Base-by-base conservation (phyloP, 2,329 filamentous ascomycete species). In the Penicillium sp. region DNA sequence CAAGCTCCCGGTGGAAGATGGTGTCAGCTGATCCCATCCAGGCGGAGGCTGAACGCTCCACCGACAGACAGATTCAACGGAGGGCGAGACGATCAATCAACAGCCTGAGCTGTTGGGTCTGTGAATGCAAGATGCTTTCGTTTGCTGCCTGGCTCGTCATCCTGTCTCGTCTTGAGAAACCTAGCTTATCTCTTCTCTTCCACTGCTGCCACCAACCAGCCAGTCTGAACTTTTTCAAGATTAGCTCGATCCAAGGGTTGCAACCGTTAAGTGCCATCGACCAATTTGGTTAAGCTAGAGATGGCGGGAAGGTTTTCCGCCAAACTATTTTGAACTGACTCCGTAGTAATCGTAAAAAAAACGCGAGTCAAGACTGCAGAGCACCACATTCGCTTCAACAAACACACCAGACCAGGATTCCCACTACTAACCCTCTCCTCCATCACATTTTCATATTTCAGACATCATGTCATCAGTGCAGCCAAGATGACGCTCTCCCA, bases 191-290 rank as follows among this genome's bases (percentile, higher is more conserved):
- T 5, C 19, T n/a, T 41, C 31, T 38, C 31, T 38, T 38, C 31
- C 31, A 38, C 9, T 35, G 35, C 35, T 41, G 3, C 35, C 35
- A 41, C 35, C 35, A 41, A 41, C 9, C 35, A 38, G 23, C 15
- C 29, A 21, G n/a, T 19, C 30, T 21, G 30, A 23, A 41, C 31
- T 29, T 31, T 41, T 15, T 9, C 35, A 41, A 9, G 35, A 15
- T 41, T 41, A 41, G 35, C 35, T 41, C 35, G 35, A 41, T 41
- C 15, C 30, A 47, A 17, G 21, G 21, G 21, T 23, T 44, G 26
- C 56, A 61, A 52, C 64, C 64, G 64, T 66, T 66, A 64, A 58
- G 57, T 66, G 64, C 62, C 64, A 66, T 58, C 52, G 49, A 58
- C 56, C 55, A 52, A 60, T 44, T 31, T 29, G 57, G 50, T 59